Evolutionary conservation across 805 yeast species (phyloP).

Genomic region (Candida mattraensis): DNA sequence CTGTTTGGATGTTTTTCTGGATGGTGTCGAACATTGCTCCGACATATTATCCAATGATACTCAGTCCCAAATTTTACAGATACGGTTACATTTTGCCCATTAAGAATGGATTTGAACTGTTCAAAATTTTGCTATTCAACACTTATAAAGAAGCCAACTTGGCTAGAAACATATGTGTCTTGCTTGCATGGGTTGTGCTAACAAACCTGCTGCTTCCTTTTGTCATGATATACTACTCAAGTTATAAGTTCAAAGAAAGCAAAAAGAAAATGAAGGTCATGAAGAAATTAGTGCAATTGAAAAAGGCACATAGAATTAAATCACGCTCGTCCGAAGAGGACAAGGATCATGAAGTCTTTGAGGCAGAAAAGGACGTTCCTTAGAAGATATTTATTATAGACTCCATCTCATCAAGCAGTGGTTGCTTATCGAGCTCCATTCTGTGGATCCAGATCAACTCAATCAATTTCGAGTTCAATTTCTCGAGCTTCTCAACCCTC

Average conservation of each 20-base stretch:
- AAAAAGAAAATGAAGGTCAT: constrained; percentile 15
- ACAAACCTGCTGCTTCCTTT: constrained; percentile 45
- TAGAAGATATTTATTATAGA: constrained; percentile 19
- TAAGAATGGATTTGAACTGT: constrained; percentile 56
- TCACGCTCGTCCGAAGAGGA: constrained; percentile 1
- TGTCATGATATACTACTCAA: constrained; percentile 22
- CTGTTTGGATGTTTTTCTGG: constrained; percentile 69
- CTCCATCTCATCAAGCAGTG: constrained; percentile 36
- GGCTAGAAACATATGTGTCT: constrained; percentile 61
- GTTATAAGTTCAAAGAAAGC: constrained; percentile 12
- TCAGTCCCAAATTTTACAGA: constrained; percentile 52
- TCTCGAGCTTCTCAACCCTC: constrained; percentile 58
- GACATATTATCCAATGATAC: constrained; percentile 57
- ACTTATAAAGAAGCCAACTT: constrained; percentile 50
- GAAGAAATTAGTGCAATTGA: constrained; percentile 14
- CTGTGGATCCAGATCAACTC: constrained; percentile 74
- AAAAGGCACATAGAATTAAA: constrained; percentile 4
- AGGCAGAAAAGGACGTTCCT: not conserved
- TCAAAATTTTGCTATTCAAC: constrained; percentile 55
- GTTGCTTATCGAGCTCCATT: constrained; percentile 43
- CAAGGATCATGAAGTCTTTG: not conserved
- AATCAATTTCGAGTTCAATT: constrained; percentile 64
- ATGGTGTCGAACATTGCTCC: constrained; percentile 65
- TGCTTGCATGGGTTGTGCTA: constrained; percentile 58
- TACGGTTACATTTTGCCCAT: constrained; percentile 71